Evolutionary conservation across 2,329 filamentous ascomycete species (phyloP).

Genomic region (Hymenoscyphus occultus): DNA sequence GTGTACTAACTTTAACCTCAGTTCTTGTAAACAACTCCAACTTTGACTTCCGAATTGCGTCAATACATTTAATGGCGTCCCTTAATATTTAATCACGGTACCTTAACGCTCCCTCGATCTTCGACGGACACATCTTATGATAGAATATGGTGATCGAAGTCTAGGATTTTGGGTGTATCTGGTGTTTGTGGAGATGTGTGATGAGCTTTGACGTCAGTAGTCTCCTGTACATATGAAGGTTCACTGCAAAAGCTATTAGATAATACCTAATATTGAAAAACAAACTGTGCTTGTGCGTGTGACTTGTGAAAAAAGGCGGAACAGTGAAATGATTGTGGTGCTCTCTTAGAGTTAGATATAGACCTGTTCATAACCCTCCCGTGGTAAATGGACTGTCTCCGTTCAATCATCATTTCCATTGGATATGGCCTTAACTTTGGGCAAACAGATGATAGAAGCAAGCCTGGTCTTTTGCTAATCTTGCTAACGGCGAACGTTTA

Average conservation of each 20-base stretch:
- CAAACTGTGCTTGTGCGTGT: constrained; percentile 11
- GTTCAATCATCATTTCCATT: no score
- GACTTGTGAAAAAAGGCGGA: constrained; percentile 5
- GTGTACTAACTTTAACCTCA: constrained; percentile 22
- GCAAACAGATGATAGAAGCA: no score
- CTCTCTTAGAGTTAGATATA: no score
- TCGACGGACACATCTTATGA: constrained; percentile 23
- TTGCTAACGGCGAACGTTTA: no score
- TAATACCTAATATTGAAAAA: constrained; percentile 16
- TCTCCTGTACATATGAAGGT: constrained; percentile 30
- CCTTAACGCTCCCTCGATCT: constrained; percentile 26
- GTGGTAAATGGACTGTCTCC: no score
- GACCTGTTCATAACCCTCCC: no score
- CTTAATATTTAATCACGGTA: constrained; percentile 30
- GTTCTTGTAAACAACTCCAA: constrained; percentile 32
- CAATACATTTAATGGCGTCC: constrained; percentile 22
- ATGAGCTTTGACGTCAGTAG: constrained; percentile 30
- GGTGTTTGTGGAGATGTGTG: constrained; percentile 26
- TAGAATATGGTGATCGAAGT: constrained; percentile 22
- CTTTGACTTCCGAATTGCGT: constrained; percentile 25
- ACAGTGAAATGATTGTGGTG: not conserved
- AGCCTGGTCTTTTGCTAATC: no score
- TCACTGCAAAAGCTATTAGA: constrained; percentile 3
- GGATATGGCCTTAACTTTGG: no score
- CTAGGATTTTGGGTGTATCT: constrained; percentile 20